Conservation (phyloP, 306 rosid species). For the Fagus sylvatica region DNA sequence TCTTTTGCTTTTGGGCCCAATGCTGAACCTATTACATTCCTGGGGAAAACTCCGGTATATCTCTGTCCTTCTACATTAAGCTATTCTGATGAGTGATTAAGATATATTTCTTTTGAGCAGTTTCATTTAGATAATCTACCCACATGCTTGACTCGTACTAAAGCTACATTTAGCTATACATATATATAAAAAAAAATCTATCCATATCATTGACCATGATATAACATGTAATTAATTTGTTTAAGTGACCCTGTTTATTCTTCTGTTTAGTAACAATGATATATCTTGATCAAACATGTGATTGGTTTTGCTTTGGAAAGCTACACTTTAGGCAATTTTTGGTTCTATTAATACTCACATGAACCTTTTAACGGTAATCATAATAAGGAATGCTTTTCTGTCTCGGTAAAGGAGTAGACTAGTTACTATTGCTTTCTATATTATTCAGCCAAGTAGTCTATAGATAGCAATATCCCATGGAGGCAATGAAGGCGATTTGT, state of each 20-base stretch:
- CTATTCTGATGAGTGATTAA: slow-evolving; percentile 10
- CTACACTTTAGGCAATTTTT: background rate
- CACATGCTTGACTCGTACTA: background rate
- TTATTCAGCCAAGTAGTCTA: background rate
- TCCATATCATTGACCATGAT: background rate
- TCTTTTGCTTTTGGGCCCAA: slow-evolving; percentile 73
- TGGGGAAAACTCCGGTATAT: slow-evolving; percentile 83
- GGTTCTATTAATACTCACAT: background rate
- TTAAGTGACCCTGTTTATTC: background rate
- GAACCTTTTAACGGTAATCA: background rate
- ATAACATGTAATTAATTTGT: background rate
- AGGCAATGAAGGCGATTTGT: background rate
- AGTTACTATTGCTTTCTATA: background rate
- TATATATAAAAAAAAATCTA: too few relatives aligned
- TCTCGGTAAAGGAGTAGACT: background rate
- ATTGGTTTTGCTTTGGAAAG: background rate
- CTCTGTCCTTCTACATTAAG: background rate
- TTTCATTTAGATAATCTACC: background rate
- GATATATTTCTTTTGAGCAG: background rate
- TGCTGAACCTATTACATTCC: slow-evolving; percentile 71
- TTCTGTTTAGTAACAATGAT: background rate
- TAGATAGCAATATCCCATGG: background rate
- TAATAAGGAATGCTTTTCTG: background rate
- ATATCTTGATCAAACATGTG: background rate
- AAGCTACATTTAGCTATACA: too few relatives aligned